phyloP scores from a whole-genome alignment of 345 rosid genomes.

The Corymbia maculata region DNA sequence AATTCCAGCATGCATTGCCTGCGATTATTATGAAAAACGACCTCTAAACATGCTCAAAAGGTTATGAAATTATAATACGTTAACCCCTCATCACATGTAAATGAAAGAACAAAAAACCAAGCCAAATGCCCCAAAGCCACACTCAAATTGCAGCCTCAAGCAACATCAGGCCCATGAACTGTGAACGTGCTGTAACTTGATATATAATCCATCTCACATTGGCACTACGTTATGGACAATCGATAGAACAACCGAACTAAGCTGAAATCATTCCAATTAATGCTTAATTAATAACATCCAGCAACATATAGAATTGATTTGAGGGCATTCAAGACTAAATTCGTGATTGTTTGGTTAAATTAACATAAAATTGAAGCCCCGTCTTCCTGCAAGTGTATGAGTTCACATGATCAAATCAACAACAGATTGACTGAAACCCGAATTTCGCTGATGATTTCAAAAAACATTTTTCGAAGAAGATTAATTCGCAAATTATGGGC shows the following conservation, averaged over 20 bases:
- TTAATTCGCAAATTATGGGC: no score
- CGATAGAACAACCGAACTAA: not conserved
- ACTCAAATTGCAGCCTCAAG: not conserved
- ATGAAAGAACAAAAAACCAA: not conserved
- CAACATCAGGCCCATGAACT: not conserved
- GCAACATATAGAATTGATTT: not conserved
- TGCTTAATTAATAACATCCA: not conserved
- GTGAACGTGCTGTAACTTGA: not conserved
- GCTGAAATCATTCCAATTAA: not conserved
- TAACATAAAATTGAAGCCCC: no score
- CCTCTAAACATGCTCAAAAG: not conserved
- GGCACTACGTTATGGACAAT: not conserved
- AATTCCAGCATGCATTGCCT: not conserved
- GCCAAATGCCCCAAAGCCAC: not conserved
- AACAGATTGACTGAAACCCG: no score
- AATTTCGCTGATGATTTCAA: no score
- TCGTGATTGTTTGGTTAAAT: no score
- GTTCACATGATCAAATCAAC: no score
- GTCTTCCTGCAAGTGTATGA: no score
- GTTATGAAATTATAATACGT: not conserved
- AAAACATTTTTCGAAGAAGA: no score
- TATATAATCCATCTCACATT: not conserved
- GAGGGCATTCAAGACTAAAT: not conserved
- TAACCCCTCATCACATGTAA: not conserved
- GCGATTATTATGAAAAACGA: not conserved